Evolutionary conservation across 257 asterid species (phyloP), one percentile per base, ranked within the genome.

Genomic region (Lantana camara): DNA sequence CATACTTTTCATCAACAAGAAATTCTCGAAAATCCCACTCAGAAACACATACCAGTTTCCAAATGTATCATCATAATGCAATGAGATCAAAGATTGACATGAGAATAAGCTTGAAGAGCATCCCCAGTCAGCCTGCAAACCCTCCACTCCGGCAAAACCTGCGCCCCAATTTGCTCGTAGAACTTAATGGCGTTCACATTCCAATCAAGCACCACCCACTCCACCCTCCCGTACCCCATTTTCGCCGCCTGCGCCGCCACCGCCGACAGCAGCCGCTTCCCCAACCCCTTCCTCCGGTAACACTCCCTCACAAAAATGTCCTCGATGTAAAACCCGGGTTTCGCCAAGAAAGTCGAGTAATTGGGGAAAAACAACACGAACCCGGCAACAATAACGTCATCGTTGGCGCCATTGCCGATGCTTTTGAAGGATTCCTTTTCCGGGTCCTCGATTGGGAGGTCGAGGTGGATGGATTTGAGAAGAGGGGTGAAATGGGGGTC

Each of bases 131-230:
- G 75, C 75, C 99, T 78, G 64, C 99, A 90, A 62, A 87, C 67
- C 68, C 90, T 80, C 97, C 96, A 87, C 71, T 90, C 99, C 13
- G 85, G 90, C 66, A 78, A 40, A 17, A 93, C 53, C 73, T 87
- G 55, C 5, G 97, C 96, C 30, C 96, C 96, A 89, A 90, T 87
- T 73, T 80, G 82, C 84, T 90, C 95, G 49, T 87, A 93, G 54
- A 93, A 93, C 44, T 57, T 47, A 0, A 89, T 75, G 19, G 97
- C 97, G 63, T 79, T 85, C 54, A 52, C 74, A 34, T 92, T 92
- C 96, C 97, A 85, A 58, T 90, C 96, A 22, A 87, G 81, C 47
- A 87, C 97, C 72, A 85, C 97, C 99, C 97, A 89, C 61, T 92
- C 98, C 74, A 91, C 96, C 37, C 95, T 79, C 15, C 91, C 96